Base-by-base conservation (phyloP, 2,329 filamentous ascomycete species). In the Aspergillus japonicus region DNA sequence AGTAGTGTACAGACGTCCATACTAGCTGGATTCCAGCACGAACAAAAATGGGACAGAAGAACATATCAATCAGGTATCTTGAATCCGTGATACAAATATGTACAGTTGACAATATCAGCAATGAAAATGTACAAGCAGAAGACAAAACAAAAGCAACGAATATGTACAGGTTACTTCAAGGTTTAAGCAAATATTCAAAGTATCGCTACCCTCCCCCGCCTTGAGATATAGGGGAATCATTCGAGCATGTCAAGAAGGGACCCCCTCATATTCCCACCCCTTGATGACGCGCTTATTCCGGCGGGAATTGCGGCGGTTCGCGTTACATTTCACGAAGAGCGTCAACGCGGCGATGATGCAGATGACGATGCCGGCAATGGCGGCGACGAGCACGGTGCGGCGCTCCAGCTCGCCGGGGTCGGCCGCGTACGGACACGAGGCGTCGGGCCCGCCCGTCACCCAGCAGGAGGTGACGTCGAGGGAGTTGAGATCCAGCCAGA, bases 241-340 rank as follows among this genome's bases (percentile, higher is more conserved):
- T 35, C 2, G 14, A 35, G 33, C 33, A 35, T 4, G 2, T 60
- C 58, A 80, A 4, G 78, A 80, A 19, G 87, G 87, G 54, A 90
- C 86, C 16, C 87, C 87, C 69, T 89, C 87, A 75, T 89, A 89
- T 66, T 88, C 85, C 82, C 85, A 87, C 1, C 85, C 85, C 56
- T 78, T 72, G 60, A 79, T 77, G 51, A 83, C 77, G 66, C 82
- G 80, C 67, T 80, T 81, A 26, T 78, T 77, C 50, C 80, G 79
- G 63, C 81, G 78, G 50, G 79, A 82, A 64, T 81, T 82, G 47
- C 80, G 78, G 60, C 86, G 73, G 70, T 88, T 88, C 4, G 84
- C 81, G 62, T 85, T 86, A 68, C 85, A 87, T 68, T 89, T 89
- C 53, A 86, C 82, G 63, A 88, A 85, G 12, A 88, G 71, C 0